These are phyloP conservation scores for Aspergillus melleus DNA, from an alignment of 2,329 filamentous ascomycete genomes.

Conservation along the genomic window DNA sequence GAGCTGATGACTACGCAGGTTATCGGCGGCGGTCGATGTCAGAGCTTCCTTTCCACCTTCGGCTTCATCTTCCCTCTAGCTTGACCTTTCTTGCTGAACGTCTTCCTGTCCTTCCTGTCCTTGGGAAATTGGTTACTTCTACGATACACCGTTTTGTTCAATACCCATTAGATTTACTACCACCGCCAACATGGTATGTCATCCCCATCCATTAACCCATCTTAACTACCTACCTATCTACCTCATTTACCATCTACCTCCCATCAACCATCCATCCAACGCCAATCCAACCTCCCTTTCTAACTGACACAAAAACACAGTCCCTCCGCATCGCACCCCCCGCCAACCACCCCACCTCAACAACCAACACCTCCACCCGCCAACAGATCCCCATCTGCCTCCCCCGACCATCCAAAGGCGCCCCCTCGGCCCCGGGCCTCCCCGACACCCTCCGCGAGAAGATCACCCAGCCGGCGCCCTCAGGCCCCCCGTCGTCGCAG, in stretches of 20 bases:
- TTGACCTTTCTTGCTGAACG: neutral
- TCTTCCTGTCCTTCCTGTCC: neutral
- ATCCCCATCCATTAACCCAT: slow-evolving; percentile 8
- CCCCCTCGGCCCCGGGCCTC: slow-evolving; percentile 87
- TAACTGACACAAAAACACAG: slow-evolving; percentile 45
- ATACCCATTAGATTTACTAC: no score
- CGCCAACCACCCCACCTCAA: slow-evolving; percentile 64
- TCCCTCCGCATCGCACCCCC: slow-evolving; percentile 86
- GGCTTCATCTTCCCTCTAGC: slow-evolving; percentile 11
- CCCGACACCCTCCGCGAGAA: slow-evolving; percentile 91
- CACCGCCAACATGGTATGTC: slow-evolving; percentile 28
- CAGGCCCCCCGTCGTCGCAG: slow-evolving; percentile 46
- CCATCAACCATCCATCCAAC: neutral
- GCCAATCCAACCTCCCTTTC: neutral
- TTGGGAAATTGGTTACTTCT: neutral
- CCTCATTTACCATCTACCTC: neutral
- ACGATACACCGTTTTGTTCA: slow-evolving; percentile 9
- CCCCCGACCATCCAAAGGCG: slow-evolving; percentile 59
- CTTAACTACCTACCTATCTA: slow-evolving; percentile 6
- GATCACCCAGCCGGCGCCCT: slow-evolving; percentile 62
- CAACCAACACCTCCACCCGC: slow-evolving; percentile 64
- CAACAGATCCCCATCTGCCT: slow-evolving; percentile 50
- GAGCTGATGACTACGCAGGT: slow-evolving; percentile 6
- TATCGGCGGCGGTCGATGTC: slow-evolving; percentile 1
- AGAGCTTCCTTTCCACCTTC: slow-evolving; percentile 12